phyloP scores from a whole-genome alignment of 345 rosid species.

The Microthlaspi erraticum region DNA sequence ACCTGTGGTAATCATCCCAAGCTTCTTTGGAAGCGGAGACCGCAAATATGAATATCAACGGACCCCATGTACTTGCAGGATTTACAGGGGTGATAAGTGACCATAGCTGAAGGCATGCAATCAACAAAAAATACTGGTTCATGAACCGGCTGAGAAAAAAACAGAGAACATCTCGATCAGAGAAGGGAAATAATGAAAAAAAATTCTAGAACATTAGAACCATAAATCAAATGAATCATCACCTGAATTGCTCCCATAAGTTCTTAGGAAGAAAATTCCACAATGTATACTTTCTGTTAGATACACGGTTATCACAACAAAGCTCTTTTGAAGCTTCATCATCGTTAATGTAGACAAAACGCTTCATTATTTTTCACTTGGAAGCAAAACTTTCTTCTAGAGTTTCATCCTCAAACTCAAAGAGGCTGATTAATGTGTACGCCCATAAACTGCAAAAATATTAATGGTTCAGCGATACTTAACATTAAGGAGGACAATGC shows the following conservation, averaged over 20 bases:
- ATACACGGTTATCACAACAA: slow-evolving; percentile 83
- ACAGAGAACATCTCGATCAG: slow-evolving; percentile 9
- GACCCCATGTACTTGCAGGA: slow-evolving; percentile 99
- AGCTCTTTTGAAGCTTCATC: slow-evolving; percentile 73
- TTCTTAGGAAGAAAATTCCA: slow-evolving; percentile 93
- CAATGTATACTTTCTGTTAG: slow-evolving; percentile 86
- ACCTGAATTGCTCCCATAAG: slow-evolving; percentile 98
- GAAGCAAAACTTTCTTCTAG: slow-evolving; percentile 40
- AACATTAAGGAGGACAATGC: not conserved
- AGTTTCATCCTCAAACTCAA: slow-evolving; percentile 40
- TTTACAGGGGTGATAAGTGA: slow-evolving; percentile 98
- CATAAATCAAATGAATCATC: slow-evolving; percentile 14
- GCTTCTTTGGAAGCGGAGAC: slow-evolving; percentile 99
- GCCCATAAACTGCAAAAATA: slow-evolving; percentile 20
- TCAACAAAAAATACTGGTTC: slow-evolving; percentile 98
- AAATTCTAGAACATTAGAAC: not conserved
- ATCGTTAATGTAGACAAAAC: slow-evolving; percentile 83
- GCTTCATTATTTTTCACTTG: slow-evolving; percentile 64
- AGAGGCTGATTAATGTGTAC: slow-evolving; percentile 2
- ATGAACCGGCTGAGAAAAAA: slow-evolving; percentile 87
- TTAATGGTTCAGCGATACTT: not conserved
- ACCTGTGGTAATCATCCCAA: slow-evolving; percentile 99
- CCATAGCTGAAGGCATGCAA: slow-evolving; percentile 99
- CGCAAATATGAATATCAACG: slow-evolving; percentile 88
- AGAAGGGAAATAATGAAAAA: not conserved